Evolutionary conservation across 225 moss, liverwort and hornwort genomes (phyloP), one percentile per base, ranked within the genome.

Genomic region (Lunularia cruciata): DNA sequence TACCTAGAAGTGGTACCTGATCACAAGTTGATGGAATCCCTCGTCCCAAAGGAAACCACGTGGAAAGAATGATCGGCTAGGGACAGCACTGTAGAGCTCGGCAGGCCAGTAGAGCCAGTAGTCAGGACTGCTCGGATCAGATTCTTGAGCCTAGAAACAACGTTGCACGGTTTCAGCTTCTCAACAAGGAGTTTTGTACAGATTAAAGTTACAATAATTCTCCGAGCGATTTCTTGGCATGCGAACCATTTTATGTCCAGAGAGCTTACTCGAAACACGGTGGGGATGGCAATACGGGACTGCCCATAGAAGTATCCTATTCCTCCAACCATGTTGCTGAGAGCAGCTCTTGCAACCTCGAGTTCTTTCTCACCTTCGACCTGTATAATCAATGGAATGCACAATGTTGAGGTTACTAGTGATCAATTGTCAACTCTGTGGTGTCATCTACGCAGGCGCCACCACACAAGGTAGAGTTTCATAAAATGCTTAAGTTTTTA

Each of bases 1-100:
- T 10, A n/a, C 3, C 26, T 57, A 47, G n/a, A 36, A 9, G 26
- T 16, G 37, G 26, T 61, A 87, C 94, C 94, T 89, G 66, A 98
- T 80, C 46, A 98, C 31, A 42, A 98, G 98, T 78, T 93, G 93
- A 81, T 98, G 98, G 57, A 98, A 98, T 46, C 98, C 98, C 77
- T 98, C 98, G 65, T 98, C 98, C 98, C 98, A 98, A 42, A 98
- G 85, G 60, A 98, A 98, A 32, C 98, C 98, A 34, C 98, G 89
- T 22, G 98, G 98, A 59, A 98, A 98, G 72, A 91, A 98, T 64
- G 98, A 93, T 51, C 98, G 89, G 69, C 98, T 98, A 25, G 98
- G 98, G 72, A 93, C 91, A 60, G 93, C 98, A 72, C 93, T 85
- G 71, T 83, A 93, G 68, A 98, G 85, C 43, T 87, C 85, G 32